These are phyloP conservation scores for Chlamydomonas schloesseri DNA, from an alignment of 139 green algal species.

Conservation along the genomic window DNA sequence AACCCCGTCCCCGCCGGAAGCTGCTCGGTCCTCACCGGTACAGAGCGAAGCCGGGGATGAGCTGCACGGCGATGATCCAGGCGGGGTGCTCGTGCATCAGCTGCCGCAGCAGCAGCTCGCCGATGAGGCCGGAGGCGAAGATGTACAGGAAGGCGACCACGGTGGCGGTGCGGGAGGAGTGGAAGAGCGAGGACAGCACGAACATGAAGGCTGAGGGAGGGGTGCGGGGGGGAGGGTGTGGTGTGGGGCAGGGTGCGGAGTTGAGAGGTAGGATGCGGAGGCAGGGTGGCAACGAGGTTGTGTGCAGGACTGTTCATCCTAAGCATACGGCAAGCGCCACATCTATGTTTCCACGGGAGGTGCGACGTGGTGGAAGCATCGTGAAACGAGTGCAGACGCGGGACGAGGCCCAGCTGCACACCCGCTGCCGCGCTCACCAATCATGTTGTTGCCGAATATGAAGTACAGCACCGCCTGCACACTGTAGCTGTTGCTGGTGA, in stretches of 20 bases:
- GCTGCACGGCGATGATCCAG: slow-evolving; percentile 57
- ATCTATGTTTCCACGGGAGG: too few relatives aligned
- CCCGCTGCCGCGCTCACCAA: too few relatives aligned
- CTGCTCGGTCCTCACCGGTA: slow-evolving; percentile 49
- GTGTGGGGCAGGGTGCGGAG: neutral
- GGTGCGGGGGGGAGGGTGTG: neutral
- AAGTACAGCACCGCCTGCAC: slow-evolving; percentile 90
- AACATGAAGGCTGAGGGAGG: slow-evolving; percentile 74
- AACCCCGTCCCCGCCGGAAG: too few relatives aligned
- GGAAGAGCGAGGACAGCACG: slow-evolving; percentile 83
- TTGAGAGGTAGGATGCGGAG: too few relatives aligned
- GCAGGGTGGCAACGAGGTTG: too few relatives aligned
- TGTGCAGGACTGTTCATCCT: too few relatives aligned
- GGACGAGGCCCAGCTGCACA: too few relatives aligned
- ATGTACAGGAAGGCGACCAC: slow-evolving; percentile 85
- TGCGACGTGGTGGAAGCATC: too few relatives aligned
- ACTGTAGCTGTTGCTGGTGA: slow-evolving; percentile 53
- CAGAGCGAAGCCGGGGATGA: slow-evolving; percentile 54
- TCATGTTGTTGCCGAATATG: slow-evolving; percentile 87
- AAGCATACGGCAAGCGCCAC: too few relatives aligned
- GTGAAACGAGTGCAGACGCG: too few relatives aligned
- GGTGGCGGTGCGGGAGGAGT: slow-evolving; percentile 70
- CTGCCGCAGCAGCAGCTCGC: slow-evolving; percentile 63
- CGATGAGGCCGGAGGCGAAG: slow-evolving; percentile 81
- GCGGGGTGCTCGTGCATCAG: slow-evolving; percentile 26